A percentile compares a stretch with the other conserved stretches of the same genome.
These are phyloP conservation scores for Pontederia paniculata DNA, from an alignment of 176 grass and related monocot species.

Conservation along the genomic window DNA sequence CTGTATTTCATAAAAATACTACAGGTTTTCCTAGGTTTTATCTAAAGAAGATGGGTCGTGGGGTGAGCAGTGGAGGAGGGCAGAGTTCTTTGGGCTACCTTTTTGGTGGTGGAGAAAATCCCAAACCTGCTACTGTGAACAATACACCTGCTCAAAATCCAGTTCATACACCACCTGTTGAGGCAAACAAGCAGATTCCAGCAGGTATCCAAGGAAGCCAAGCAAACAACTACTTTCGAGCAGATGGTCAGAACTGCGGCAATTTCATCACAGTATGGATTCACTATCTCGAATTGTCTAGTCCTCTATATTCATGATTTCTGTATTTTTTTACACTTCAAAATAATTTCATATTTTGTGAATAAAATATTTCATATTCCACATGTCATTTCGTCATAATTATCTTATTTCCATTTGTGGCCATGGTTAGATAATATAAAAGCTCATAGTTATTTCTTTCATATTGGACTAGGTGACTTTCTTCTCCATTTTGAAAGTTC, in stretches of 20 bases:
- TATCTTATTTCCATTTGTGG: too few relatives aligned
- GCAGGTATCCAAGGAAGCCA: constrained; percentile 47
- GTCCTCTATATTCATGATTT: background rate
- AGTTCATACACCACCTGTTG: constrained; percentile 27
- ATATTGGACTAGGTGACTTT: too few relatives aligned
- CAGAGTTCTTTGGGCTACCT: constrained; percentile 64
- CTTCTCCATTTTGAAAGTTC: too few relatives aligned
- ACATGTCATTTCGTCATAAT: too few relatives aligned
- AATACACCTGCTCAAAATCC: constrained; percentile 28
- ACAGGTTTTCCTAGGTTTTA: too few relatives aligned
- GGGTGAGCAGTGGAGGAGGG: constrained; percentile 48
- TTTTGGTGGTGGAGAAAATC: constrained; percentile 36
- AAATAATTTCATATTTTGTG: background rate
- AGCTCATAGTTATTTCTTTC: too few relatives aligned
- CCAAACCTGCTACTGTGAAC: constrained; percentile 29
- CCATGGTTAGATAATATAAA: too few relatives aligned
- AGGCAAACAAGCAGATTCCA: constrained; percentile 42
- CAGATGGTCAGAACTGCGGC: constrained; percentile 51
- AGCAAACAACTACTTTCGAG: constrained; percentile 35
- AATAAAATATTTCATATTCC: background rate
- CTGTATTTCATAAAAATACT: too few relatives aligned
- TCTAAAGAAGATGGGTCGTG: constrained; percentile 37
- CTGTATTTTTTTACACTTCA: too few relatives aligned
- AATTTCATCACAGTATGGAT: constrained; percentile 47
- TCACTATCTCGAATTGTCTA: background rate